These are phyloP conservation scores for Rhodotorula sphaerocarpa DNA, from an alignment of 768 basidiomycete species.

Conservation along the genomic window DNA sequence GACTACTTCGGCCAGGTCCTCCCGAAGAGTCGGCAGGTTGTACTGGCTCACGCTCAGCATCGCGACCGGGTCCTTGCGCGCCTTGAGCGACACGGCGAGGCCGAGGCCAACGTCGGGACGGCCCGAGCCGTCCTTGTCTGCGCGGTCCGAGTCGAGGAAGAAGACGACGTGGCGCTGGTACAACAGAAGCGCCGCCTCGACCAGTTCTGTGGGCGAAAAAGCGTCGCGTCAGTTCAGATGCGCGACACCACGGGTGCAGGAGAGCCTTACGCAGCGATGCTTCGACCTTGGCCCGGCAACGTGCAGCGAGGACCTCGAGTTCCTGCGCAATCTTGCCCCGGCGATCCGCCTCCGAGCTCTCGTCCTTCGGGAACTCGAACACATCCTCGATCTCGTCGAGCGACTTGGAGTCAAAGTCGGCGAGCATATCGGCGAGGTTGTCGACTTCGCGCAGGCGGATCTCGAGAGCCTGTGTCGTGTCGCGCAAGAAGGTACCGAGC, in stretches of 20 bases:
- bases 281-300: slow-evolving; percentile 48
- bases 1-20: slow-evolving; percentile 52
- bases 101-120: slow-evolving; percentile 39
- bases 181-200: slow-evolving; percentile 70
- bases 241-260: background rate
- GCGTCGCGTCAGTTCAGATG: too few relatives aligned
- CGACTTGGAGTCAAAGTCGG: slow-evolving; percentile 60
- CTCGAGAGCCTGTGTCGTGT: slow-evolving; percentile 24
- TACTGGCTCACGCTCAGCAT: slow-evolving; percentile 3
- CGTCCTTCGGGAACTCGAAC: slow-evolving; percentile 46
- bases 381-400: slow-evolving; percentile 67
- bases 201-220: slow-evolving; percentile 21
- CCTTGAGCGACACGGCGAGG: slow-evolving; percentile 25
- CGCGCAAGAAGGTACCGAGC: slow-evolving; percentile 56
- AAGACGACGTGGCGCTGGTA: slow-evolving; percentile 71
- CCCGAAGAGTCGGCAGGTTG: slow-evolving; percentile 27
- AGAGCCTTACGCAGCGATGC: slow-evolving; percentile 54
- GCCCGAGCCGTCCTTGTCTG: slow-evolving; percentile 43
- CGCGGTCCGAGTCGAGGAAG: slow-evolving; percentile 46
- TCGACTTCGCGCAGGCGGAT: slow-evolving; percentile 45
- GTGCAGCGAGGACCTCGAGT: slow-evolving; percentile 54
- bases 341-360: slow-evolving; percentile 44
- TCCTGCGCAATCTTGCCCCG: slow-evolving; percentile 52
- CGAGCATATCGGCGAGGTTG: slow-evolving; percentile 62
- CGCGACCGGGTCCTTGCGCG: slow-evolving; percentile 6